phyloP scores from a whole-genome alignment of 2,329 filamentous ascomycete species.

The Diaporthe ilicicola region DNA sequence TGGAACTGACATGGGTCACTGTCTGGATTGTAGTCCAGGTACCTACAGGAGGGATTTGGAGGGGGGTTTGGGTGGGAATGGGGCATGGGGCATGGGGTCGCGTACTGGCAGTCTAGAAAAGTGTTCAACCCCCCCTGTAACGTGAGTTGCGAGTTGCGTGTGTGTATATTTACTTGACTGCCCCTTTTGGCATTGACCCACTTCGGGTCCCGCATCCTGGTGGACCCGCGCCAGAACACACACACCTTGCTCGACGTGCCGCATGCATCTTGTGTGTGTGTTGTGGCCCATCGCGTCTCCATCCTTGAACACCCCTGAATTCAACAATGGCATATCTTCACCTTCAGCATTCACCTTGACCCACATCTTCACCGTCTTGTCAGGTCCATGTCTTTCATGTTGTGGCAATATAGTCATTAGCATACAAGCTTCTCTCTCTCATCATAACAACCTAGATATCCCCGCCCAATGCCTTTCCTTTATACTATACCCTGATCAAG shows the following conservation, averaged over 20 bases:
- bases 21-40: constrained; percentile 13
- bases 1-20: constrained; percentile 27
- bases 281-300: constrained; percentile 7
- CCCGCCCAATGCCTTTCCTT: constrained; percentile 4
- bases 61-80: neutral
- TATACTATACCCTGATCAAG: neutral
- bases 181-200: constrained; percentile 23
- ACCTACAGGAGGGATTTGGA: neutral
- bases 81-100: constrained; percentile 23
- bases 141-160: neutral
- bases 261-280: neutral
- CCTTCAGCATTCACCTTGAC: neutral
- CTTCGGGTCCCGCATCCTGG: neutral
- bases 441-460: neutral
- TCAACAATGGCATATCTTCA: too few species aligned
- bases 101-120: constrained; percentile 18
- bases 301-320: neutral
- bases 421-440: neutral
- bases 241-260: neutral
- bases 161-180: constrained; percentile 31
- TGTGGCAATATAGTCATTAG: constrained; percentile 9
- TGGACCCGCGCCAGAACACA: neutral
- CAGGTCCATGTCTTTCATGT: constrained; percentile 6
- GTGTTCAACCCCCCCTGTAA: constrained; percentile 14
- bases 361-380: neutral